A percentile compares a stretch with the other conserved stretches of the same genome.
phyloP scores from a whole-genome alignment of 352 stramenopile genomes.

The Globisporangium abappressorium region DNA sequence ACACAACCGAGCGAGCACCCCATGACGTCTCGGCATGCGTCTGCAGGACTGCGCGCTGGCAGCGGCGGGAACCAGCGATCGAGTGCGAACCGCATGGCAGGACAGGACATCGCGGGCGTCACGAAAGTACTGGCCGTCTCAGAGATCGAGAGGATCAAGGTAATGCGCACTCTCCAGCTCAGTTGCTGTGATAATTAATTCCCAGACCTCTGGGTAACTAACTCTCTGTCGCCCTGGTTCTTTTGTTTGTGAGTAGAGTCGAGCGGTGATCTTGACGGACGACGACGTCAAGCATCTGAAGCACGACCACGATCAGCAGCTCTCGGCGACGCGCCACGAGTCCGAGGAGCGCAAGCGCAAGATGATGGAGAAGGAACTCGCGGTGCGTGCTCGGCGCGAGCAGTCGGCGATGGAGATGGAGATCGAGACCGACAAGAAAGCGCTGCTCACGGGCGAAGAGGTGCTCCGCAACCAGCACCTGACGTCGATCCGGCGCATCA shows the following conservation, averaged over 20 bases:
- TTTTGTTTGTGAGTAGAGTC: conserved; percentile 23
- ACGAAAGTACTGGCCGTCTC: conserved; percentile 29
- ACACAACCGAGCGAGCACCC: not conserved
- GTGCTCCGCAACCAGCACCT: conserved; percentile 58
- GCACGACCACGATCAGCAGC: conserved; percentile 38
- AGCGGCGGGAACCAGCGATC: conserved; percentile 23
- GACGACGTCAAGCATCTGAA: conserved; percentile 34
- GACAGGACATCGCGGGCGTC: conserved; percentile 60
- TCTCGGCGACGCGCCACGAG: conserved; percentile 44
- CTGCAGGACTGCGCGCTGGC: conserved; percentile 3
- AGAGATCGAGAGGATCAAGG: conserved; percentile 54
- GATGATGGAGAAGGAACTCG: conserved; percentile 79
- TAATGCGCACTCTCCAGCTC: not conserved
- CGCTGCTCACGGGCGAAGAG: conserved; percentile 63
- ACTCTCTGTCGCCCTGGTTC: too few relatives aligned
- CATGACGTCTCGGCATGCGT: conserved; percentile 9
- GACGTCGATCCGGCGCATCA: conserved; percentile 61
- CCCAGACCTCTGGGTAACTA: too few relatives aligned
- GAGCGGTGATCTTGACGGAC: conserved; percentile 59
- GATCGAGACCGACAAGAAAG: conserved; percentile 58
- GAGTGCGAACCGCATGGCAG: conserved; percentile 40
- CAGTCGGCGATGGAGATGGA: conserved; percentile 74
- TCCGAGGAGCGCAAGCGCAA: conserved; percentile 63
- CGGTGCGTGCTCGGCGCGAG: conserved; percentile 59
- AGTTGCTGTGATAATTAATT: too few relatives aligned